Conservation (phyloP, 2,329 filamentous ascomycete genomes). For the Colletotrichum zoysiae region DNA sequence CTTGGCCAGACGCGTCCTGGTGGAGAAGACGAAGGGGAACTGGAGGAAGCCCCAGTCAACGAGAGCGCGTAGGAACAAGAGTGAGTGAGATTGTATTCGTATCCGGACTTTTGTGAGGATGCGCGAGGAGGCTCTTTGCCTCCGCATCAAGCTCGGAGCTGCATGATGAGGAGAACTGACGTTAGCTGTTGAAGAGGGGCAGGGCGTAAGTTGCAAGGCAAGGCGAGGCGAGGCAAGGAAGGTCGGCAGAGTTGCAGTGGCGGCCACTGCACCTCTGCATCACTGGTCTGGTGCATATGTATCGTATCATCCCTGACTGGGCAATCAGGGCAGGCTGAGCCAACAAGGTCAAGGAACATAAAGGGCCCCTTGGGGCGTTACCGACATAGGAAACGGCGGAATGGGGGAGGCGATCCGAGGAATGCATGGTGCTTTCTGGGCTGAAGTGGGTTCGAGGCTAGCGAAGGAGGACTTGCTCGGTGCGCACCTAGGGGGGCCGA, state of each 20-base stretch:
- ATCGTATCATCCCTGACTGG: constrained; percentile 16
- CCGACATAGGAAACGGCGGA: constrained; percentile 29
- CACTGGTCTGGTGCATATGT: constrained; percentile 20
- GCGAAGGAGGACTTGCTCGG: constrained; percentile 20
- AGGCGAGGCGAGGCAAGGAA: constrained; percentile 25
- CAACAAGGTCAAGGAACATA: constrained; percentile 6
- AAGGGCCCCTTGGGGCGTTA: background rate
- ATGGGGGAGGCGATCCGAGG: constrained; percentile 30
- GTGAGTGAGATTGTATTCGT: constrained; percentile 11
- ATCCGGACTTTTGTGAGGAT: constrained; percentile 21
- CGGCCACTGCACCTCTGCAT: constrained; percentile 27
- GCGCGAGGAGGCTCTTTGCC: constrained; percentile 11
- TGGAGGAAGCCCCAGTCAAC: constrained; percentile 5
- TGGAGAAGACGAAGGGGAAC: constrained; percentile 4
- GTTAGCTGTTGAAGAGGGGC: constrained; percentile 26
- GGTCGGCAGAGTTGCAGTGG: constrained; percentile 9
- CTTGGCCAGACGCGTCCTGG: constrained; percentile 16
- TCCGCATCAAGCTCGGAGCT: constrained; percentile 12
- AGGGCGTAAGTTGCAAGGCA: background rate
- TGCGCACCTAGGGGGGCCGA: constrained; percentile 7
- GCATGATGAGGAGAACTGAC: constrained; percentile 39
- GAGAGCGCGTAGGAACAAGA: constrained; percentile 19
- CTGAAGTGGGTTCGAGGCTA: constrained; percentile 33
- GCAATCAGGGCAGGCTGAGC: constrained; percentile 13
- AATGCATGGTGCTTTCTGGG: constrained; percentile 33